phyloP scores from a whole-genome alignment of 1,139 yeast species.

The Candida anutae region DNA sequence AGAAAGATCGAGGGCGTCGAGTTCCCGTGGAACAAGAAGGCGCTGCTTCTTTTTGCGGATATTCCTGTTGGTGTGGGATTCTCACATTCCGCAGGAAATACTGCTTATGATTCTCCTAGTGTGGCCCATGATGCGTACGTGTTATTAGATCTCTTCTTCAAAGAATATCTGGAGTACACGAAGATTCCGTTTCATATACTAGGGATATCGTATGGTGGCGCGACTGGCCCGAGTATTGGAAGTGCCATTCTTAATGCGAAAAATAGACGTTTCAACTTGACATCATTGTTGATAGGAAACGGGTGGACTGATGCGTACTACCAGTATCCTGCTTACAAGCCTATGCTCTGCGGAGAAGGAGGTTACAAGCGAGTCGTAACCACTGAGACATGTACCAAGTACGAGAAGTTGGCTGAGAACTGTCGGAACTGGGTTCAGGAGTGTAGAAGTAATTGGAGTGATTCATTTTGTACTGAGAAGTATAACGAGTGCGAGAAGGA shows the following conservation, averaged over 20 bases:
- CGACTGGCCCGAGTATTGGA: slow-evolving; percentile 76
- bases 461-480: slow-evolving; percentile 49
- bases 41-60: slow-evolving; percentile 62
- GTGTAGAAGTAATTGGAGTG: slow-evolving; percentile 45
- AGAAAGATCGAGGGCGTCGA: slow-evolving; percentile 40
- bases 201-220: slow-evolving; percentile 87
- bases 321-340: slow-evolving; percentile 63
- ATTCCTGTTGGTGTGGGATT: slow-evolving; percentile 77
- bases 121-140: slow-evolving; percentile 75
- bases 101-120: slow-evolving; percentile 53
- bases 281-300: slow-evolving; percentile 73
- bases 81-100: slow-evolving; percentile 54
- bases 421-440: slow-evolving; percentile 44
- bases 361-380: slow-evolving; percentile 62
- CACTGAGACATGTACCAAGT: slow-evolving; percentile 51
- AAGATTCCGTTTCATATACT: slow-evolving; percentile 67
- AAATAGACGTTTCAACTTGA: slow-evolving; percentile 58
- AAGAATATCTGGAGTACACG: slow-evolving; percentile 58
- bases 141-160: slow-evolving; percentile 68
- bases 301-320: slow-evolving; percentile 72
- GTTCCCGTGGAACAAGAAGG: slow-evolving; percentile 68
- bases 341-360: slow-evolving; percentile 82
- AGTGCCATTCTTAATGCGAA: slow-evolving; percentile 59
- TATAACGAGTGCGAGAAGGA: slow-evolving; percentile 28
- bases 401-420: slow-evolving; percentile 47